Evolutionary conservation across 2,329 filamentous ascomycete species (phyloP).

Genomic region (Calonectria pteridis): DNA sequence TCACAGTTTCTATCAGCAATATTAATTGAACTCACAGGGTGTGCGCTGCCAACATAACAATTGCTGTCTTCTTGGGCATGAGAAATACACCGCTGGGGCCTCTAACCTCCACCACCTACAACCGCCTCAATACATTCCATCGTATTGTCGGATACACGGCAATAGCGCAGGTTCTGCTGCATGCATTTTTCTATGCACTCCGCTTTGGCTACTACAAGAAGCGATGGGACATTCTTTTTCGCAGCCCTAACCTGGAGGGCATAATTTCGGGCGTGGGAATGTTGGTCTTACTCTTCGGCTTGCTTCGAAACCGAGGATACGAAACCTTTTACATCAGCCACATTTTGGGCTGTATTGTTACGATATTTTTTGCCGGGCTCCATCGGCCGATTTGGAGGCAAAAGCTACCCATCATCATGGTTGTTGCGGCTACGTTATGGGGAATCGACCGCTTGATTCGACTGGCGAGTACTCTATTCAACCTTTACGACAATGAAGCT

Average conservation of each 20-base stretch:
- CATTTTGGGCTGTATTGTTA: constrained; percentile 55
- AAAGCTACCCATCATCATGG: constrained; percentile 52
- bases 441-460: constrained; percentile 58
- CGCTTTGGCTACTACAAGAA: constrained; percentile 43
- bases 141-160: constrained; percentile 59
- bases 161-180: constrained; percentile 51
- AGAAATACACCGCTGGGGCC: constrained; percentile 62
- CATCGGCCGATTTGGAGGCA: constrained; percentile 58
- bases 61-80: constrained; percentile 60
- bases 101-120: constrained; percentile 48
- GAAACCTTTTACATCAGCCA: constrained; percentile 62
- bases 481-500: constrained; percentile 39
- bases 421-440: constrained; percentile 58
- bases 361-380: constrained; percentile 55
- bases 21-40: constrained; percentile 53
- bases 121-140: constrained; percentile 61
- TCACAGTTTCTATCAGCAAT: neutral
- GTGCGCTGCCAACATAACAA: constrained; percentile 53
- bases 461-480: neutral
- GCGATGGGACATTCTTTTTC: constrained; percentile 16
- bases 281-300: constrained; percentile 51
- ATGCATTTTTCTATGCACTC: constrained; percentile 50
- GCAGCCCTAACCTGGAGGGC: constrained; percentile 25
- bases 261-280: constrained; percentile 50
- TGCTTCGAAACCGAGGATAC: constrained; percentile 55